phyloP scores from a whole-genome alignment of 164 flowering plant species.

The Taxillus chinensis region DNA sequence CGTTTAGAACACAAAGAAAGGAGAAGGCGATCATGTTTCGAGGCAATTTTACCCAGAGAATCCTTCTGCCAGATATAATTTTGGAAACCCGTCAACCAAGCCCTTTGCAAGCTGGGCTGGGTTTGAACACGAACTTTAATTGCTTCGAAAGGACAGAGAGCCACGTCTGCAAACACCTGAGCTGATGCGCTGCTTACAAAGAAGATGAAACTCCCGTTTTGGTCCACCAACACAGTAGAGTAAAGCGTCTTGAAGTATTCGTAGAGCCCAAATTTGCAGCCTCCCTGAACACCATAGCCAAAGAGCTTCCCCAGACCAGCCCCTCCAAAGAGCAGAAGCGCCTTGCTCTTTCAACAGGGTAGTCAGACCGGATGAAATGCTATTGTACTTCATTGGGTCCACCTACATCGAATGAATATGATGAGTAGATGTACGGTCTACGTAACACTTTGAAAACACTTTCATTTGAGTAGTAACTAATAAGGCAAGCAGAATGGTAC shows the following conservation, averaged over 20 bases:
- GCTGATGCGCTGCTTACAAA: constrained; percentile 88
- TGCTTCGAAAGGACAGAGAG: constrained; percentile 90
- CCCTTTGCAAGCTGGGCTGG: constrained; percentile 70
- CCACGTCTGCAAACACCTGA: constrained; percentile 75
- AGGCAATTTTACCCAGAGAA: constrained; percentile 43
- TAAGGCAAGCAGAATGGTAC: too few relatives aligned
- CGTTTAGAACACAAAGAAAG: not conserved
- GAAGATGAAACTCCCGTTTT: constrained; percentile 48
- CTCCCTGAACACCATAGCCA: constrained; percentile 94
- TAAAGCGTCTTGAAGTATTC: constrained; percentile 82
- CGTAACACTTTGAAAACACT: too few relatives aligned
- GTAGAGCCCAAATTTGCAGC: constrained; percentile 83
- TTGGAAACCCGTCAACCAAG: constrained; percentile 81
- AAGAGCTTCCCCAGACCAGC: constrained; percentile 74
- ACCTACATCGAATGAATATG: constrained; percentile 31
- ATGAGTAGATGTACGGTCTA: not conserved
- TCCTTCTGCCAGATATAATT: constrained; percentile 68
- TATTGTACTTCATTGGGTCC: constrained; percentile 63
- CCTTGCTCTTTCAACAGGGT: constrained; percentile 72
- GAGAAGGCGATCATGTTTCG: not conserved
- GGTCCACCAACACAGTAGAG: constrained; percentile 39
- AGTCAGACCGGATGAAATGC: constrained; percentile 50
- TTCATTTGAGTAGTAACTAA: too few relatives aligned
- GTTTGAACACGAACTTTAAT: constrained; percentile 83
- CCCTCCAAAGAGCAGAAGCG: constrained; percentile 79